A percentile compares a stretch with the other conserved stretches of the same genome.
These are phyloP conservation scores for Lasiodiplodia citricola DNA, from an alignment of 2,329 filamentous ascomycete species.

Conservation along the genomic window DNA sequence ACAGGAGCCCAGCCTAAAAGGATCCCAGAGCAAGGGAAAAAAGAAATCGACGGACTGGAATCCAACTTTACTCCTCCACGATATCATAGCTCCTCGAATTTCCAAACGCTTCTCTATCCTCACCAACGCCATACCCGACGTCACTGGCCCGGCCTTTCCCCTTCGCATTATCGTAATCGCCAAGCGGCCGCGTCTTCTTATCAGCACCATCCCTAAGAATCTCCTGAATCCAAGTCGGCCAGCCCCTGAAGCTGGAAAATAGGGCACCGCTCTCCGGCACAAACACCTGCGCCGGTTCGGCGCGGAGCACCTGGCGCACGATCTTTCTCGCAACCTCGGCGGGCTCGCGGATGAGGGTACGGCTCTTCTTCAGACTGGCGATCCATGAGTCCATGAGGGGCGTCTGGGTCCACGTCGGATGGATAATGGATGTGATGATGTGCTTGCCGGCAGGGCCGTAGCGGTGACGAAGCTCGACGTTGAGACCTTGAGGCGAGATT, in stretches of 20 bases:
- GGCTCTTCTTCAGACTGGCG: conserved; percentile 29
- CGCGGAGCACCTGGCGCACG: conserved; percentile 35
- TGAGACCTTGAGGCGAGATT: conserved; percentile 30
- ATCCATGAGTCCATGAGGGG: conserved; percentile 34
- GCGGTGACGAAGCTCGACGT: conserved; percentile 35
- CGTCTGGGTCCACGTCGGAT: conserved; percentile 37
- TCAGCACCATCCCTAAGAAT: conserved; percentile 21
- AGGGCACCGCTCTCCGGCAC: conserved; percentile 32
- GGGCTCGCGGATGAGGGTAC: conserved; percentile 32
- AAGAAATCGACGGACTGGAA: not conserved
- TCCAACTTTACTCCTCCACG: not conserved
- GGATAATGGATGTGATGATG: conserved; percentile 39
- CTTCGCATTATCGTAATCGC: not conserved
- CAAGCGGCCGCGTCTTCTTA: not conserved
- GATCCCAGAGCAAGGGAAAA: not conserved
- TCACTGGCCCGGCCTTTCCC: conserved; percentile 14
- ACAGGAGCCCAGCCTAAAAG: too few species aligned
- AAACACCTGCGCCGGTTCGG: conserved; percentile 33
- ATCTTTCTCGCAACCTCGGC: conserved; percentile 34
- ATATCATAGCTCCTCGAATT: conserved; percentile 11
- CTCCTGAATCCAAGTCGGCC: conserved; percentile 38
- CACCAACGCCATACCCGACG: not conserved
- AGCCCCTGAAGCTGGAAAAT: conserved; percentile 30
- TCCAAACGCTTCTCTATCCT: not conserved
- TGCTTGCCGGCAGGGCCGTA: conserved; percentile 33